Evolutionary conservation across 148 eudicot species (phyloP), one percentile per base, ranked within the genome.

Genomic region (Mesembryanthemum crystallinum): DNA sequence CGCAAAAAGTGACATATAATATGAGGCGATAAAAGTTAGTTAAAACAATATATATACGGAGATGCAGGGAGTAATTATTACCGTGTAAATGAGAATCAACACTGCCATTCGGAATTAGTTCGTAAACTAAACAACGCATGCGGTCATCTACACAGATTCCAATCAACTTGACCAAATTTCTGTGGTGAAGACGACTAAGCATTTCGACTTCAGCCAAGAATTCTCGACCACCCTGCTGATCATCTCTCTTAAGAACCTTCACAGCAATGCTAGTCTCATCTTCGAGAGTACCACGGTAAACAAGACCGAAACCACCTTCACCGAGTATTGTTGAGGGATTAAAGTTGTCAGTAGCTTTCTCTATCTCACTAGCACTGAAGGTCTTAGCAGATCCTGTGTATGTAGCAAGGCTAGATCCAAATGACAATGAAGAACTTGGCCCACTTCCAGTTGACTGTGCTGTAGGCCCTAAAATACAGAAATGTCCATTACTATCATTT

Each of bases 71-170:
- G 39, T 3, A 35, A 57, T 37, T 28, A 30, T 30, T 92, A 94
- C 98, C 97, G 78, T 92, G 97, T 67, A 94, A 76, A 90, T 91
- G 97, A 81, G 97, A 94, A 39, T 94, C 98, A 60, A 94, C 94
- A 18, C 98, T 94, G 33, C 98, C 98, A 72, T 89, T 94, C 23
- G 91, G 89, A 72, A 94, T 79, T 23, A 94, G 90, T 79, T 94
- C 98, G 69, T 94, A 94, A 55, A 94, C 87, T 57, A 94, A 82
- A 81, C 97, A 87, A 37, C 97, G 91, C 52, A 82, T 73, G 20
- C 78, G 87, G 55, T 91, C 98, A 77, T 91, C 97, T 4, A 77
- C 83, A 74, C 97, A 94, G 54, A 94, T 94, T 49, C 98, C 98
- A 70, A 91, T 90, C 82, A 94, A 81, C 81, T 87, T 88, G 76